A percentile compares a stretch with the other conserved stretches of the same genome.
These are phyloP conservation scores for Paraglomus brasilianum DNA, from an alignment of 192 early-diverging fungal genomes.

Conservation along the genomic window DNA sequence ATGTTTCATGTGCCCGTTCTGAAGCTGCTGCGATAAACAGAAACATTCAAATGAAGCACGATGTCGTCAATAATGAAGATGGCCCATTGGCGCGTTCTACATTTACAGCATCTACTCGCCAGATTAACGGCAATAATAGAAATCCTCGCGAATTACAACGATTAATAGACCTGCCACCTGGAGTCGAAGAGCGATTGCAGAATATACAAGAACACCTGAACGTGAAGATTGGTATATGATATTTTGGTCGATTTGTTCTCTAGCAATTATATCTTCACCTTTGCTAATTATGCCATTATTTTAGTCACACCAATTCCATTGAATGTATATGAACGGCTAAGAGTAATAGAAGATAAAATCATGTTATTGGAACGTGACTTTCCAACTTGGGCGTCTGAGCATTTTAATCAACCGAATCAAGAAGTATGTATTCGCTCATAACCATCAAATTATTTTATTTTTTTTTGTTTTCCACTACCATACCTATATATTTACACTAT, in stretches of 20 bases:
- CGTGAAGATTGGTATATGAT: constrained; percentile 58
- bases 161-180: constrained; percentile 28
- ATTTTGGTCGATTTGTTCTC: constrained; percentile 20
- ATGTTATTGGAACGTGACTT: constrained; percentile 73
- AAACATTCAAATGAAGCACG: constrained; percentile 76
- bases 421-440: constrained; percentile 32
- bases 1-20: constrained; percentile 25
- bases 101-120: constrained; percentile 37
- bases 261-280: constrained; percentile 18
- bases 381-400: constrained; percentile 75
- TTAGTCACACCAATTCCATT: constrained; percentile 42
- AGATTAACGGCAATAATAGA: constrained; percentile 27
- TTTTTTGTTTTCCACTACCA: background rate
- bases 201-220: constrained; percentile 76
- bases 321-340: constrained; percentile 56
- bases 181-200: constrained; percentile 59
- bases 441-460: background rate
- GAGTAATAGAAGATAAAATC: constrained; percentile 74
- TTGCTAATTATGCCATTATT: background rate
- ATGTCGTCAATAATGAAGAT: constrained; percentile 65
- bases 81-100: constrained; percentile 62
- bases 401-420: constrained; percentile 76
- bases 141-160: too few species aligned
- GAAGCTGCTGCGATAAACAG: constrained; percentile 50
- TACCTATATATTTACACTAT: constrained; percentile 1